Evolutionary conservation across 345 rosid species (phyloP).

Genomic region (Brassica nigra): DNA sequence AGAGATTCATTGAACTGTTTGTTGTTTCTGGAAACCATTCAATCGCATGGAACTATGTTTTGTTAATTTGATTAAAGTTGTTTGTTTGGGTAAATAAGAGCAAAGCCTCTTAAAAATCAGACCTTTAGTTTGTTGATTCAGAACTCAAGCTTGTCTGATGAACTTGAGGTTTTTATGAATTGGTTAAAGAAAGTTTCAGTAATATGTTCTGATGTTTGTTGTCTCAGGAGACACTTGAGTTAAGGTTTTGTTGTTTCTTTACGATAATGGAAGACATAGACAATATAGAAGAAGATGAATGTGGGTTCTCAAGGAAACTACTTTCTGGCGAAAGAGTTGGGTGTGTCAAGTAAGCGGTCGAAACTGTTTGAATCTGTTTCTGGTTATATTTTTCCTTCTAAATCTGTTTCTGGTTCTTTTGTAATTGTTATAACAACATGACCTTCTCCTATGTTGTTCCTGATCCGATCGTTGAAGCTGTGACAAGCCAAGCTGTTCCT

Average conservation of each 20-base stretch:
- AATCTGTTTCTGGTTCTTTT: too few relatives aligned
- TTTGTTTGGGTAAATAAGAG: not conserved
- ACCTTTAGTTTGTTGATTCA: too few relatives aligned
- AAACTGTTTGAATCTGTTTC: too few relatives aligned
- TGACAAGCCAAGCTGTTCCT: constrained; percentile 47
- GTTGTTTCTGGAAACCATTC: not conserved
- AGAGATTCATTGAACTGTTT: constrained; percentile 3
- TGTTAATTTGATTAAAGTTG: too few relatives aligned
- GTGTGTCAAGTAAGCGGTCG: constrained; percentile 40
- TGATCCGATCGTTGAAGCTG: constrained; percentile 34
- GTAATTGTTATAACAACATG: too few relatives aligned
- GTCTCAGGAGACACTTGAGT: not conserved
- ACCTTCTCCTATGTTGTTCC: constrained; percentile 30
- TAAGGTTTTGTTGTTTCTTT: not conserved
- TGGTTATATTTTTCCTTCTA: too few relatives aligned
- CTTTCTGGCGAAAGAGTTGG: constrained; percentile 78
- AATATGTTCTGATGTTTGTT: not conserved
- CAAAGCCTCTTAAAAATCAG: not conserved
- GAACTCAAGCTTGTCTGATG: not conserved
- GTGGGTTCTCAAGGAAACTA: constrained; percentile 83
- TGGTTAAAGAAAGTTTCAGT: not conserved
- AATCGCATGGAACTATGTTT: not conserved
- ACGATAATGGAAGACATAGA: constrained; percentile 49
- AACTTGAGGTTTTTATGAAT: too few relatives aligned
- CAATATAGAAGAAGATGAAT: constrained; percentile 68